phyloP scores from a whole-genome alignment of 2,329 filamentous ascomycete genomes.

The Ceratocystis cubensis region DNA sequence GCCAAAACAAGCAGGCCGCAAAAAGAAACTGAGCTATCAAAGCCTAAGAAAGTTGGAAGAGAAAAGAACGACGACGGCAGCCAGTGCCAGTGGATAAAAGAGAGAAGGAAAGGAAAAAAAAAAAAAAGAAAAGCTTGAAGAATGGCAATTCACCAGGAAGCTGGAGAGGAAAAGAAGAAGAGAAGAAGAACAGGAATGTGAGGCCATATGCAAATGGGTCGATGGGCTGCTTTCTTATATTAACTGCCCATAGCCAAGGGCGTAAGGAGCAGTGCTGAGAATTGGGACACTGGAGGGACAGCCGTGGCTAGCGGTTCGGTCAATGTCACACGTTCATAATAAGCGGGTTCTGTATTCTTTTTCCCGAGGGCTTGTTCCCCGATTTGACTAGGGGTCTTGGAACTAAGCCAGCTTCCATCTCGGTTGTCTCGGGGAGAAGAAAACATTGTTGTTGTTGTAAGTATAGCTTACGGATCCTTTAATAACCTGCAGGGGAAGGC shows the following conservation, averaged over 20 bases:
- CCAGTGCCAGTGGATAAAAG: constrained; percentile 17
- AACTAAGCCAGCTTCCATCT: not conserved
- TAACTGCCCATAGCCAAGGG: not conserved
- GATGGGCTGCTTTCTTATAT: not conserved
- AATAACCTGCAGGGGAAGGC: not conserved
- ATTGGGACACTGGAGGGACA: no score
- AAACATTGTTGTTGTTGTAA: not conserved
- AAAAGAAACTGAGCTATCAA: not conserved
- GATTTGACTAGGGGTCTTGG: not conserved
- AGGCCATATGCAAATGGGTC: not conserved
- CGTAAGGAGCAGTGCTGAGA: not conserved
- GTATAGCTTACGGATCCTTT: not conserved
- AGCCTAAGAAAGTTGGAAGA: not conserved
- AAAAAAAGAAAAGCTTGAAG: not conserved
- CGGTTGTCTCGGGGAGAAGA: not conserved
- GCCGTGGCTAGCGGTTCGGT: no score
- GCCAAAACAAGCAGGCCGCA: not conserved
- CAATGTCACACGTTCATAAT: not conserved
- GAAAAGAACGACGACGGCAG: constrained; percentile 17
- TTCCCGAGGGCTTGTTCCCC: not conserved
- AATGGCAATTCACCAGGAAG: constrained; percentile 15
- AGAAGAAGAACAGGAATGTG: constrained; percentile 4
- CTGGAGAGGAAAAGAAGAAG: constrained; percentile 8
- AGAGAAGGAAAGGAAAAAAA: constrained; percentile 4
- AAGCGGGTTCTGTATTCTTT: constrained; percentile 1